Percentiles rank a stretch among this genome's conserved stretches.
These are phyloP conservation scores for Celoporthe dispersa DNA, from an alignment of 2,329 filamentous ascomycete genomes.

Conservation along the genomic window DNA sequence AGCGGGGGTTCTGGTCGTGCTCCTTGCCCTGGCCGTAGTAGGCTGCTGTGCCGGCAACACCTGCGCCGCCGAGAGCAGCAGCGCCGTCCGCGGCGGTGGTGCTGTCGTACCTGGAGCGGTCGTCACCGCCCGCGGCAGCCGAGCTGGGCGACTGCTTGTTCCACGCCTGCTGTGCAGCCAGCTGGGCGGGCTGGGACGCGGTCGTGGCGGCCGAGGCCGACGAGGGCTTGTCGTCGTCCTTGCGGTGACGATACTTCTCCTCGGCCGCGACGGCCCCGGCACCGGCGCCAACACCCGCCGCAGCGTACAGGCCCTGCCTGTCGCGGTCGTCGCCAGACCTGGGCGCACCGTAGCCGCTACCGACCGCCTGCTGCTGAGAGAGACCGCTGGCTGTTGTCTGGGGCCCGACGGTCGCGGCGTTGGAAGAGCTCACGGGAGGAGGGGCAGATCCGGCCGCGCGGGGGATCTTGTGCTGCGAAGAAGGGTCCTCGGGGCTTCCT, in stretches of 20 bases:
- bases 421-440: not conserved
- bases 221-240: slow-evolving; percentile 15
- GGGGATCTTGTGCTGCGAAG: slow-evolving; percentile 6
- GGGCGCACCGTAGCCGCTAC: slow-evolving; percentile 18
- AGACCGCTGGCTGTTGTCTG: not conserved
- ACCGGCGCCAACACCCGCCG: slow-evolving; percentile 2
- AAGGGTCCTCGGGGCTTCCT: slow-evolving; percentile 15
- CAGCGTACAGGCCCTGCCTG: slow-evolving; percentile 11
- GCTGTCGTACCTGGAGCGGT: not conserved
- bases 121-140: not conserved
- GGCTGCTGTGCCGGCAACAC: slow-evolving; percentile 9
- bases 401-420: not conserved
- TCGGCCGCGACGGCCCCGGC: slow-evolving; percentile 22
- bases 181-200: slow-evolving; percentile 12
- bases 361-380: not conserved
- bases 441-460: not conserved
- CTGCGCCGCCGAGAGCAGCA: slow-evolving; percentile 9
- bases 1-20: slow-evolving; percentile 20
- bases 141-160: not conserved
- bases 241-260: slow-evolving; percentile 22
- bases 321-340: slow-evolving; percentile 18
- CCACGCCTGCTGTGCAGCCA: slow-evolving; percentile 22
- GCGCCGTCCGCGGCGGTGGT: not conserved
- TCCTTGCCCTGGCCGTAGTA: slow-evolving; percentile 22
- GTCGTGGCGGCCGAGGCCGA: not conserved